Base-by-base conservation (phyloP, 345 rosid species). In the Hypericum androsaemum region DNA sequence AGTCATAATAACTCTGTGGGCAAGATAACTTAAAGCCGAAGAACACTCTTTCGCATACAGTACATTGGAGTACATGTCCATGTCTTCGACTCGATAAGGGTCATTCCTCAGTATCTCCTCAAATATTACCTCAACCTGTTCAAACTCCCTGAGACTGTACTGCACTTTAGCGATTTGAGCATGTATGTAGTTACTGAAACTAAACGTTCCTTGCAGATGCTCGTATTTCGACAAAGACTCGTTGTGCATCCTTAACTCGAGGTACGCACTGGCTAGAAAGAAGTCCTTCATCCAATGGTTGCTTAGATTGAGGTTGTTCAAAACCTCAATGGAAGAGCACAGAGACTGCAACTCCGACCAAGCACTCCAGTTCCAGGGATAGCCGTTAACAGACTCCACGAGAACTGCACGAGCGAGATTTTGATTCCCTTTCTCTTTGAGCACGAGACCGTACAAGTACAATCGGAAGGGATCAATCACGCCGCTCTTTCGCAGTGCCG, bases 351-450 rank as follows among this genome's bases (percentile, higher is more conserved):
- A 77, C 76, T 85, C 95, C 7, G 74, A 81, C 98, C 98, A 92
- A 52, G 98, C 98, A 79, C 65, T 83, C 98, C 98, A 92, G 62
- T 92, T 92, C 98, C 98, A 92, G 22, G 98, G 97, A 60, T 92
- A 92, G 71, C 70, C 72, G 70, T 88, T 92, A 43, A 92, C 95
- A 37, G 97, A 92, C 62, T 92, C 97, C 66, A 83, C 81, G 6
- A 88, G 83, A 65, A 77, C 76, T 16, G 78, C 77, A 39, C 87
- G 76, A 6, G 87, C 88, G 52, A 85, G 86, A 63, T 58, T 76
- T 50, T 81, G 90, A 52, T 69, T 83, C 35, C 97, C 98, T 71
- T 83, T 88, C 58, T 80, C 83, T 80, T 92, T 92, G 39, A 92
- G 89, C 61, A 88, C 88, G 36, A 88, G 65, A 63, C 97, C 98